Percentiles rank a stretch among this genome's conserved stretches.
These are phyloP conservation scores for Tuber aestivum DNA, from an alignment of 495 filamentous ascomycete genomes.

Conservation along the genomic window DNA sequence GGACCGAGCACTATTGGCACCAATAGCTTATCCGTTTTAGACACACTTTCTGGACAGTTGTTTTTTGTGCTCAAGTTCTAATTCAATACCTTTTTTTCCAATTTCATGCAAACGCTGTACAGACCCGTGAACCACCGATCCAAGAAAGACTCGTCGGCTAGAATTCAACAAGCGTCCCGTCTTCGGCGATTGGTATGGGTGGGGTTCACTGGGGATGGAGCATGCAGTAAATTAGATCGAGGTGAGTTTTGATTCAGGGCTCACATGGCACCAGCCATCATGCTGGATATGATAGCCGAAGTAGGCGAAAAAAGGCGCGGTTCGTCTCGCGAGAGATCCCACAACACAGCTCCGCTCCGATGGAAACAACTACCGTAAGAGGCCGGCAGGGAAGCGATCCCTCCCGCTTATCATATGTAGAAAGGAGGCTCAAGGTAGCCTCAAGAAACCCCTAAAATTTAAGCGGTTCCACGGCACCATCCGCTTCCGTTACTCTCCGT, in stretches of 20 bases:
- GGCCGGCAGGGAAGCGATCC: neutral
- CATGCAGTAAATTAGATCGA: neutral
- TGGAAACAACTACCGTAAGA: neutral
- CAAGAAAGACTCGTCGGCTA: neutral
- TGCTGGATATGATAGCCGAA: neutral
- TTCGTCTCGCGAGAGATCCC: neutral
- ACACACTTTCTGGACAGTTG: neutral
- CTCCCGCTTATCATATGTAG: neutral
- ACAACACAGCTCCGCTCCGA: neutral
- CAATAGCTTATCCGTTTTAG: neutral
- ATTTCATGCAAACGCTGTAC: neutral
- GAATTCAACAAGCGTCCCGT: neutral
- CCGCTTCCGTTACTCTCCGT: neutral
- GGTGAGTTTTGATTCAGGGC: neutral
- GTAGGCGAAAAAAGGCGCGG: slow-evolving; percentile 1
- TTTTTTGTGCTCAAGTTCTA: neutral
- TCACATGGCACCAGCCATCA: neutral
- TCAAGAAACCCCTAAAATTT: neutral
- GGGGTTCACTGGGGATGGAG: neutral
- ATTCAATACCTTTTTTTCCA: no score
- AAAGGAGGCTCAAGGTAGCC: neutral
- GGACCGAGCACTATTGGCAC: neutral
- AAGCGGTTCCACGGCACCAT: neutral
- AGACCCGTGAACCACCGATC: neutral
- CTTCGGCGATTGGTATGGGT: neutral